Percentiles rank a stretch among this genome's conserved stretches.
Evolutionary conservation across 2,329 filamentous ascomycete species (phyloP).

Genomic region (Ustulina deusta): DNA sequence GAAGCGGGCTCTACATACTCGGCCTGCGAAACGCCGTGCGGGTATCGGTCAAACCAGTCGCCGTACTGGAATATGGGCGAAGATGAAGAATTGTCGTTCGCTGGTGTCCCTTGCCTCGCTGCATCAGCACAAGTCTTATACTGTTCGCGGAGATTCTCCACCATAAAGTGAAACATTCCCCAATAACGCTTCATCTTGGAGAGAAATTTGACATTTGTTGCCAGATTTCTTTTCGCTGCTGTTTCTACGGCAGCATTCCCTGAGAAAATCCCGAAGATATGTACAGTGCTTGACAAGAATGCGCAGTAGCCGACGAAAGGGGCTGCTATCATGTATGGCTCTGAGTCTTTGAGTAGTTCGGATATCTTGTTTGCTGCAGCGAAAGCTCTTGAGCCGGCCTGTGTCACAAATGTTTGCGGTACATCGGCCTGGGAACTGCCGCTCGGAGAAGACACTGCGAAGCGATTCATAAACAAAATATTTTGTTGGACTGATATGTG

Average conservation of each 20-base stretch:
- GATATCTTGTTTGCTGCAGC: slow-evolving; percentile 90
- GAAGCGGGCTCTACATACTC: slow-evolving; percentile 83
- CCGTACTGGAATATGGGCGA: slow-evolving; percentile 90
- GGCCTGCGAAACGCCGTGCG: slow-evolving; percentile 85
- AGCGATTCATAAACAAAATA: slow-evolving; percentile 88
- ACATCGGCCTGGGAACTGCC: slow-evolving; percentile 75
- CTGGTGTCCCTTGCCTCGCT: slow-evolving; percentile 73
- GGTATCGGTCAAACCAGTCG: slow-evolving; percentile 97
- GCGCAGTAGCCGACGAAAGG: slow-evolving; percentile 96
- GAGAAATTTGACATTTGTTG: slow-evolving; percentile 89
- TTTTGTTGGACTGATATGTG: slow-evolving; percentile 93
- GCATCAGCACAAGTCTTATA: slow-evolving; percentile 88
- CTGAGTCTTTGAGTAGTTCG: slow-evolving; percentile 81
- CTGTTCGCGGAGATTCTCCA: slow-evolving; percentile 89
- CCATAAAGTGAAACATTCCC: slow-evolving; percentile 98
- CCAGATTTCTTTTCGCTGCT: slow-evolving; percentile 84
- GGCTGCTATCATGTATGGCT: slow-evolving; percentile 83
- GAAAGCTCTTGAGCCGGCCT: slow-evolving; percentile 80
- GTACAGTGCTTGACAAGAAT: slow-evolving; percentile 93
- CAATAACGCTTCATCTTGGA: slow-evolving; percentile 97
- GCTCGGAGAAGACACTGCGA: slow-evolving; percentile 79
- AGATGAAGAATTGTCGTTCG: slow-evolving; percentile 60
- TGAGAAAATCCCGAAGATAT: slow-evolving; percentile 91
- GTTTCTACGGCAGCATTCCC: slow-evolving; percentile 81
- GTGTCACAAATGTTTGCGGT: slow-evolving; percentile 81